A percentile compares a stretch with the other conserved stretches of the same genome.
phyloP scores from a whole-genome alignment of 2,329 filamentous ascomycete genomes.

The Claviceps pazoutovae region DNA sequence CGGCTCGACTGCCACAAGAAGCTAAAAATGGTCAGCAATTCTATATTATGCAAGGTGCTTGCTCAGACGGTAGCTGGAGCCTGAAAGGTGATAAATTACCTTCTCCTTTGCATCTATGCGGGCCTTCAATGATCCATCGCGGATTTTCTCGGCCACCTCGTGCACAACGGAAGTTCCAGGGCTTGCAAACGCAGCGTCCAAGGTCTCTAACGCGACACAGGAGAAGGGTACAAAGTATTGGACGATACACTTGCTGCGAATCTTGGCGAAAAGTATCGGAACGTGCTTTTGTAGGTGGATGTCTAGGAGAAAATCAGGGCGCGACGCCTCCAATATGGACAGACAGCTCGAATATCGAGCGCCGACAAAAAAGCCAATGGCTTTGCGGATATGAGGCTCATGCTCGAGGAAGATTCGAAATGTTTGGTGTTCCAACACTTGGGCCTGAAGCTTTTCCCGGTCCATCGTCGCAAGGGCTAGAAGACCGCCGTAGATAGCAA shows the following conservation, averaged over 20 bases:
- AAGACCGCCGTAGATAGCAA: constrained; percentile 84
- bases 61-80: not conserved
- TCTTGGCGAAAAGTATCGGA: constrained; percentile 51
- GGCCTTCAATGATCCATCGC: constrained; percentile 55
- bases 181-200: constrained; percentile 62
- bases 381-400: constrained; percentile 86
- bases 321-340: constrained; percentile 66
- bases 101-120: constrained; percentile 74
- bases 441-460: constrained; percentile 56
- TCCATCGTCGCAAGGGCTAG: constrained; percentile 85
- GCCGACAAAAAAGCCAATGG: constrained; percentile 77
- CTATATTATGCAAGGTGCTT: not conserved
- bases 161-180: constrained; percentile 49
- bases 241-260: constrained; percentile 82
- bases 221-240: constrained; percentile 90
- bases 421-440: constrained; percentile 63
- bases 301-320: constrained; percentile 79
- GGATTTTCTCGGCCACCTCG: constrained; percentile 71
- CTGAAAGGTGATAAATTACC: constrained; percentile 23
- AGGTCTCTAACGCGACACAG: constrained; percentile 64
- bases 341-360: constrained; percentile 81
- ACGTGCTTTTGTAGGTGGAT: constrained; percentile 70
- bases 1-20: constrained; percentile 58
- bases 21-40: constrained; percentile 22
- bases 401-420: constrained; percentile 86